Evolutionary conservation across 169 alveolate species (phyloP).

Genomic region (Cryptosporidium parvum): DNA sequence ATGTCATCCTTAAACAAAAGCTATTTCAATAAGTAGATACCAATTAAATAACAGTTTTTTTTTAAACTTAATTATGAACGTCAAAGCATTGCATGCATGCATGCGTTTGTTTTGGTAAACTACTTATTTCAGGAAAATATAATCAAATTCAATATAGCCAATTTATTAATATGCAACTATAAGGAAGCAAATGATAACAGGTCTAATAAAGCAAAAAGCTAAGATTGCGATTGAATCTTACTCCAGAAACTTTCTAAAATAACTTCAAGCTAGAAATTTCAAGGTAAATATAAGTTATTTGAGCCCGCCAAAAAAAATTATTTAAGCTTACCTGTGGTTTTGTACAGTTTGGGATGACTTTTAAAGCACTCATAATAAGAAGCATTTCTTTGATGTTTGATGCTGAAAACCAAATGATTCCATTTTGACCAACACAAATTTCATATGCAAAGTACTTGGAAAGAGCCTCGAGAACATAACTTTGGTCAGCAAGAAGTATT

Average conservation of each 20-base stretch:
- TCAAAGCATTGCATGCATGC: not conserved
- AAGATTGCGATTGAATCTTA: constrained; percentile 23
- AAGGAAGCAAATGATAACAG: not conserved
- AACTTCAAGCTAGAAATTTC: constrained; percentile 34
- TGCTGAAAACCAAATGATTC: constrained; percentile 62
- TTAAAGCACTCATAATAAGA: constrained; percentile 51
- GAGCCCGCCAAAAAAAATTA: not conserved
- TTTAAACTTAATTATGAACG: not conserved
- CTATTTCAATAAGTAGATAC: constrained; percentile 1
- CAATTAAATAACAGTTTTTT: not conserved
- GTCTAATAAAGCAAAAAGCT: not conserved
- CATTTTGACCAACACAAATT: constrained; percentile 70
- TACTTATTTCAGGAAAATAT: not conserved
- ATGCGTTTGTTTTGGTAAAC: not conserved
- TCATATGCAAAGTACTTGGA: constrained; percentile 68
- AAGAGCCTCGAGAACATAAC: constrained; percentile 27
- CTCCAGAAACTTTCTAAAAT: constrained; percentile 48
- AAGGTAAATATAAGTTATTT: not conserved
- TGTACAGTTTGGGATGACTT: constrained; percentile 30
- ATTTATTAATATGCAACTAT: constrained; percentile 1
- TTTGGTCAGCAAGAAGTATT: constrained; percentile 56
- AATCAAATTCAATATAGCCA: not conserved
- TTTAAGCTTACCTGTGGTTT: constrained; percentile 58
- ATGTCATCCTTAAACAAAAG: constrained; percentile 50
- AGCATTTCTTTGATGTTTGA: constrained; percentile 29